A percentile compares a stretch with the other conserved stretches of the same genome.
Conservation (phyloP, 257 asterid species). For the Parsonsia alboflavescens region DNA sequence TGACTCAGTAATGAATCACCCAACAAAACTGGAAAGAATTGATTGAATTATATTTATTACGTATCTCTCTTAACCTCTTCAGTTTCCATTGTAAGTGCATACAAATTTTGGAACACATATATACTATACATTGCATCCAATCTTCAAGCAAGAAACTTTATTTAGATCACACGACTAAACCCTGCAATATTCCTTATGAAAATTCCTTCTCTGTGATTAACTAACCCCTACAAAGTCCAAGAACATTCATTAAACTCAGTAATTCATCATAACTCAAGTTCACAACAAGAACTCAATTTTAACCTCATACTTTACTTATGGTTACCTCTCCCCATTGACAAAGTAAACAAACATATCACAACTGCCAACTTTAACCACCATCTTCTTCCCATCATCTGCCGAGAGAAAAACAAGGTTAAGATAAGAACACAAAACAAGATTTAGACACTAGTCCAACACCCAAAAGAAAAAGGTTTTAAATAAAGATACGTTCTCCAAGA, state of each 20-base stretch:
- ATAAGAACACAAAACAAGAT: neutral
- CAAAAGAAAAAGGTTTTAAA: neutral
- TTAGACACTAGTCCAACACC: neutral
- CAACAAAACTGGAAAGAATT: neutral
- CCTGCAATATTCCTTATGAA: neutral
- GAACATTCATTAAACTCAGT: neutral
- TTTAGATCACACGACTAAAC: neutral
- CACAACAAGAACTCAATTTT: neutral
- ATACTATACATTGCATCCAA: neutral
- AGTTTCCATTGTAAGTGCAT: neutral
- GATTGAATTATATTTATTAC: neutral
- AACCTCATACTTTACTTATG: neutral
- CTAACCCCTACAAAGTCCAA: neutral
- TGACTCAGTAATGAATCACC: neutral
- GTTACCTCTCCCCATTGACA: constrained; percentile 36
- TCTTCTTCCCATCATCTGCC: constrained; percentile 29
- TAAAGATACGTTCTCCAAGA: neutral
- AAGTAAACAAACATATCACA: constrained; percentile 21
- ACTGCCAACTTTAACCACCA: constrained; percentile 16
- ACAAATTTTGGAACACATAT: neutral
- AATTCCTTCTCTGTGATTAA: neutral
- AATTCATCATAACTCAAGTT: neutral
- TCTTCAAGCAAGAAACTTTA: neutral
- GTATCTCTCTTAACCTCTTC: neutral
- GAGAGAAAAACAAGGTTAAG: constrained; percentile 1